Evolutionary conservation across 2,329 filamentous ascomycete species (phyloP), one percentile per base, ranked within the genome.

Genomic region (Magnaporthales sp.): DNA sequence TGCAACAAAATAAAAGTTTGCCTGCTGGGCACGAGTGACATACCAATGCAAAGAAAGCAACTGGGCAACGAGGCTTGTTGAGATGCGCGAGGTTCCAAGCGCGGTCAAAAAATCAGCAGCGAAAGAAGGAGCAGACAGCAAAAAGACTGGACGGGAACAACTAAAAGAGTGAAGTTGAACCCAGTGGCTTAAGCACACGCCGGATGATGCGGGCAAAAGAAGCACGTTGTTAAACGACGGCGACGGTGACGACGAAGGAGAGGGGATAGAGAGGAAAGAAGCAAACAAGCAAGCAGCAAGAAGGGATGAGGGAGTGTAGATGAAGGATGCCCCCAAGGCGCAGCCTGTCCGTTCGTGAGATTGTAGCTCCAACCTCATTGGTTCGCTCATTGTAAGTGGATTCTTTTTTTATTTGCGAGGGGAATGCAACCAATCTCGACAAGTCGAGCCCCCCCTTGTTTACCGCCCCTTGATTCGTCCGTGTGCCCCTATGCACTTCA

Each of bases 141-240:
- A 46, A 63, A 60, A 27, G 80, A 82, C 72, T 71, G 80, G 79
- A 81, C 78, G 76, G 79, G 72, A 73, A 75, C 79, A 78, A 77
- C 79, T 75, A 74, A 80, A 79, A 76, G 80, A 81, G 75, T 80
- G 79, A 80, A 80, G 78, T 75, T 78, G 79, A 78, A 72, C 75
- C 77, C 79, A 69, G 71, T 68, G 58, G 66, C 26, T 29, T 7
- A 27, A 60, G 56, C 56, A 60, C 56, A 60, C 56, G 56, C 24
- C 26, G 15, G 4, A 60, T 26, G 26, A 60, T 51, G 38, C 32
- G 32, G 6, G 32, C 31, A 29, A 31, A 26, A 54, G 15, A 56
- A 66, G 56, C 11, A 60, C 56, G 22, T 60, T 58, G n/a, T 58
- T 60, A n/a, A 26, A 60, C 56, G 56, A 60, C 56, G 56, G 4